Base-by-base conservation (phyloP, 768 basidiomycete genomes). In the Suillus brevipes region DNA sequence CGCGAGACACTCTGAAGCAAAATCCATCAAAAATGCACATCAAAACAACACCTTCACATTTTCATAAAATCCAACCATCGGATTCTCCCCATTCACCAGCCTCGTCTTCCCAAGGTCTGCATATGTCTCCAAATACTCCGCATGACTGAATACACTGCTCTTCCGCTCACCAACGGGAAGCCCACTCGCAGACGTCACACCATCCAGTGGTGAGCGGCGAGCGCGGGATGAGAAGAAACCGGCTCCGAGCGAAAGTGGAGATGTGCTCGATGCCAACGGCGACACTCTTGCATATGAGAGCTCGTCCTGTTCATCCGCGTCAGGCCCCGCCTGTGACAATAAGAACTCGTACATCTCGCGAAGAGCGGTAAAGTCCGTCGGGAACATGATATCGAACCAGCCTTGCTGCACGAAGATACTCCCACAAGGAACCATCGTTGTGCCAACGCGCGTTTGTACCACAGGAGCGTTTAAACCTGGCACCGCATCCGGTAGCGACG, bases 311-410 rank as follows among this genome's bases (percentile, higher is more conserved):
- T 68, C 65, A 25, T 70, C 63, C 31, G 42, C 34, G 4, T 52
- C 61, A 9, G 71, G 70, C 38, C 80, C 79, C 45, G 69, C 67
- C 70, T 86, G 84, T 43, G 88, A 84, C 65, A 99, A 86, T 63
- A 90, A 84, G 68, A 87, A 82, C 72, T 95, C 92, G 77, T 98
- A 98, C 87, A 96, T 92, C 74, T 97, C 94, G 56, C 92, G 82
- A 62, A 99, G 82, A 25, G 83, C 84, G 61, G 85, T 86, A 68
- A 98, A 98, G 74, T 93, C 81, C 14, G 97, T 99, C 12, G 97
- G 97, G 80, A 99, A 99, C 81, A 99, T 94, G 66, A 99, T 99
- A 76, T 99, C 97, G 76, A 99, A 99, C 79, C 89, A 96, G 9
- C 97, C 97, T 72, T 92, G 97, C 70, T 89, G 89, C 65, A 99